Conservation (phyloP, 1,284 basidiomycete genomes). For the Microbotryum lychnidis-dioicae region DNA sequence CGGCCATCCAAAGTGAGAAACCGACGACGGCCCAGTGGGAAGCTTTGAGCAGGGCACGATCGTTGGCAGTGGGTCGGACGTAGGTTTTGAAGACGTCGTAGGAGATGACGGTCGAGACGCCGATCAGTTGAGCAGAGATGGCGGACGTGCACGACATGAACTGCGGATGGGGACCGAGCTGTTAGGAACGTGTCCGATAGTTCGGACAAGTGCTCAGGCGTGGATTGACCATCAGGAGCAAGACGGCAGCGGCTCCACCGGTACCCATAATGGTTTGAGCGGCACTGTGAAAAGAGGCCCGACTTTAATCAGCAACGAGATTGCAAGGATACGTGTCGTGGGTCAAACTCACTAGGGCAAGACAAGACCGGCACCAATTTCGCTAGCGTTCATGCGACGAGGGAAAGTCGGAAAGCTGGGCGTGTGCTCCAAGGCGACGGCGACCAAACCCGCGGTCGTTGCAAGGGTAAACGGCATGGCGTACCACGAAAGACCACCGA, state of each 20-base stretch:
- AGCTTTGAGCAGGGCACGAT: constrained; percentile 29
- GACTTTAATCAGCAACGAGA: too few species aligned
- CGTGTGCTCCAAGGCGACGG: constrained; percentile 11
- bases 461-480: constrained; percentile 58
- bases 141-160: constrained; percentile 36
- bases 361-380: constrained; percentile 76
- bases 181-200: too few species aligned
- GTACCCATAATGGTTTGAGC: constrained; percentile 53
- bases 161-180: constrained; percentile 21
- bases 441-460: constrained; percentile 13
- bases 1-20: constrained; percentile 36
- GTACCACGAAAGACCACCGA: constrained; percentile 51
- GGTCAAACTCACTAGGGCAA: constrained; percentile 49
- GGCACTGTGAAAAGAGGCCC: constrained; percentile 40
- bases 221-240: constrained; percentile 43
- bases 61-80: constrained; percentile 38
- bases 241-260: constrained; percentile 60
- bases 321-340: too few species aligned
- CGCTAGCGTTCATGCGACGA: constrained; percentile 33
- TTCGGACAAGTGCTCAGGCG: too few species aligned
- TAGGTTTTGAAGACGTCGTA: constrained; percentile 59
- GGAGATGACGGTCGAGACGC: constrained; percentile 51
- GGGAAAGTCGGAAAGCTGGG: constrained; percentile 17
- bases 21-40: constrained; percentile 35
- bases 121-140: constrained; percentile 68